Conservation (phyloP, 2,329 filamentous ascomycete species). For the Aspergillus carbonarius region DNA sequence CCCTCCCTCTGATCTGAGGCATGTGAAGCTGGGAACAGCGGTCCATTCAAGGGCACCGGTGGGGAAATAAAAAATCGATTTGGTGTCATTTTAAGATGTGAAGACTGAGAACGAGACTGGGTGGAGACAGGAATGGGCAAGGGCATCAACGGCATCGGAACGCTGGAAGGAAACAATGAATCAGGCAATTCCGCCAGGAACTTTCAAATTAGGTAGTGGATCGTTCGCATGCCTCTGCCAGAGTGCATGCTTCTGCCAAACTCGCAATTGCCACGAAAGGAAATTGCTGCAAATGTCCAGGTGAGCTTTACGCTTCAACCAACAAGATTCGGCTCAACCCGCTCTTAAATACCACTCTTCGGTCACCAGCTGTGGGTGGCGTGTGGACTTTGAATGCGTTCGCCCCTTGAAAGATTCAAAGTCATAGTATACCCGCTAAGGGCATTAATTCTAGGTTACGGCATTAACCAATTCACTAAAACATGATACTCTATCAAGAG, state of each 20-base stretch:
- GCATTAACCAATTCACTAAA: too few relatives aligned
- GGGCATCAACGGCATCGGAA: background rate
- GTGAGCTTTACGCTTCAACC: background rate
- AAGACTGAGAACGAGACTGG: background rate
- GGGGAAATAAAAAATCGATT: background rate
- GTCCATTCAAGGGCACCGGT: background rate
- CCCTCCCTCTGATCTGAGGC: background rate
- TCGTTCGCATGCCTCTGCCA: background rate
- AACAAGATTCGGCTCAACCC: background rate
- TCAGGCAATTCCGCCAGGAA: background rate
- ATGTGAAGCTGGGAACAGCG: background rate
- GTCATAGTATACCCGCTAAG: too few relatives aligned
- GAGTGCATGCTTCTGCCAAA: background rate
- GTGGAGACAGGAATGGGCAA: background rate
- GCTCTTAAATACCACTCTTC: too few relatives aligned
- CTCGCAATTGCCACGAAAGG: background rate
- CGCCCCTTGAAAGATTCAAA: too few relatives aligned
- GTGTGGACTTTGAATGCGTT: too few relatives aligned
- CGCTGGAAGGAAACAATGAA: background rate
- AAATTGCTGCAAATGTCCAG: background rate
- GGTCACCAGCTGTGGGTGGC: too few relatives aligned
- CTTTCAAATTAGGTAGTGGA: background rate
- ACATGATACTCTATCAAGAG: too few relatives aligned
- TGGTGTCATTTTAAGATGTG: background rate
- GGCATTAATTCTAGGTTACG: too few relatives aligned